Percentiles rank a stretch among this genome's conserved stretches.
These are phyloP conservation scores for Lagerstroemia speciosa DNA, from an alignment of 345 rosid genomes.

Conservation along the genomic window DNA sequence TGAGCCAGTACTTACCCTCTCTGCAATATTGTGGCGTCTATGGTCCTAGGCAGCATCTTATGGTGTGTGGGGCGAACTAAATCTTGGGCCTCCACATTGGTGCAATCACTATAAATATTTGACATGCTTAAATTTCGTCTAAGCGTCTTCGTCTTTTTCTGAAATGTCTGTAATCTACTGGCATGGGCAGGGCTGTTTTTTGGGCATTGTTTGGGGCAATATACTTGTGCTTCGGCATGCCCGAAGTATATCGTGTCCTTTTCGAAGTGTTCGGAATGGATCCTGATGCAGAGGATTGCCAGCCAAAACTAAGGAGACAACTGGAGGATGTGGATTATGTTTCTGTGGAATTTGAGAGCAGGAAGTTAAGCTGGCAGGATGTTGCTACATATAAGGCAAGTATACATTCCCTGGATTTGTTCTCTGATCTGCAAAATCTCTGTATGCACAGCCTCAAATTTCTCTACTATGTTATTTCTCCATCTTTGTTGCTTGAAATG, in stretches of 20 bases:
- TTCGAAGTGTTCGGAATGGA: constrained; percentile 99
- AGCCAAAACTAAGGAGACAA: constrained; percentile 84
- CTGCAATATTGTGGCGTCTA: background rate
- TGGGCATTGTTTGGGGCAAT: constrained; percentile 96
- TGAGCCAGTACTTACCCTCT: background rate
- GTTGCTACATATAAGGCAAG: constrained; percentile 76
- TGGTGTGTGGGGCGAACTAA: background rate
- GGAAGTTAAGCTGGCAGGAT: constrained; percentile 80
- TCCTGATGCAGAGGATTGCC: constrained; percentile 86
- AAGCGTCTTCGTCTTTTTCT: background rate
- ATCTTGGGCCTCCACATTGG: background rate
- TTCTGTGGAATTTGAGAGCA: constrained; percentile 83
- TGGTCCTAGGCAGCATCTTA: background rate
- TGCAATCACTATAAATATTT: background rate
- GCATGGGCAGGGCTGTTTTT: constrained; percentile 63
- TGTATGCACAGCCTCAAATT: background rate
- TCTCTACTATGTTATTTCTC: background rate
- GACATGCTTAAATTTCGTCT: background rate
- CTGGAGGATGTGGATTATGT: constrained; percentile 94
- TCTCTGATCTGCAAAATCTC: background rate
- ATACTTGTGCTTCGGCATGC: constrained; percentile 90
- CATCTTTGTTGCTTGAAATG: background rate
- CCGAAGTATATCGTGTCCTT: constrained; percentile 87
- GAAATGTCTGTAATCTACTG: background rate
- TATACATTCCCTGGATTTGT: background rate